phyloP scores from a whole-genome alignment of 495 filamentous ascomycete genomes.

The Cenococcum geophilum region DNA sequence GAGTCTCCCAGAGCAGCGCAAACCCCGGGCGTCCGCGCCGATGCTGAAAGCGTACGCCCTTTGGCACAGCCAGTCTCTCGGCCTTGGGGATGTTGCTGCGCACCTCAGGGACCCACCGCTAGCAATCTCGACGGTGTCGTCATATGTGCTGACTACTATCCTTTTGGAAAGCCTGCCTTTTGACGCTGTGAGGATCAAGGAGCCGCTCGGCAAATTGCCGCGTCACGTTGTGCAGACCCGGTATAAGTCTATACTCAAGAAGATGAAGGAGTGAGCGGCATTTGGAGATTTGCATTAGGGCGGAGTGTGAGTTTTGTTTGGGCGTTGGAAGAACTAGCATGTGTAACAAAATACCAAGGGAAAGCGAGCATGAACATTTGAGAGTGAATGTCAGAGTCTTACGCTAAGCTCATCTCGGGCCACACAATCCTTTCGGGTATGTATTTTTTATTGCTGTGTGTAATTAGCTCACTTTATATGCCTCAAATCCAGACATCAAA shows the following conservation, averaged over 20 bases:
- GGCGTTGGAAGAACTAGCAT: background rate
- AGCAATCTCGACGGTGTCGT: slow-evolving; percentile 43
- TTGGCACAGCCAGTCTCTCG: slow-evolving; percentile 48
- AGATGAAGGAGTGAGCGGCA: background rate
- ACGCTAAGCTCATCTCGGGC: too few relatives aligned
- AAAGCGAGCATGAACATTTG: too few relatives aligned
- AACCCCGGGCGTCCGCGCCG: slow-evolving; percentile 63
- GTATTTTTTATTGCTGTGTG: too few relatives aligned
- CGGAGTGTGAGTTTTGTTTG: background rate
- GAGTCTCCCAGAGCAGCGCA: slow-evolving; percentile 52
- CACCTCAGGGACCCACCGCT: slow-evolving; percentile 54
- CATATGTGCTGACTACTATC: slow-evolving; percentile 45
- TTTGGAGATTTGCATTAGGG: background rate
- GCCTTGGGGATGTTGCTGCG: slow-evolving; percentile 43
- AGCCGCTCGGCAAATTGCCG: slow-evolving; percentile 25
- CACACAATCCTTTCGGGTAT: too few relatives aligned
- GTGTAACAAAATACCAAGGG: too few relatives aligned
- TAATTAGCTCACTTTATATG: too few relatives aligned
- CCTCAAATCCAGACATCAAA: too few relatives aligned
- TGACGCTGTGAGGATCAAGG: slow-evolving; percentile 17
- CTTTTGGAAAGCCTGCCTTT: slow-evolving; percentile 28
- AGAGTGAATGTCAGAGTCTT: too few relatives aligned
- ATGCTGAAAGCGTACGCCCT: slow-evolving; percentile 56
- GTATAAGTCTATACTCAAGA: slow-evolving; percentile 17
- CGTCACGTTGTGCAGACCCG: slow-evolving; percentile 12